Evolutionary conservation across 495 filamentous ascomycete genomes (phyloP).

Genomic region (Podospora pseudocomata): DNA sequence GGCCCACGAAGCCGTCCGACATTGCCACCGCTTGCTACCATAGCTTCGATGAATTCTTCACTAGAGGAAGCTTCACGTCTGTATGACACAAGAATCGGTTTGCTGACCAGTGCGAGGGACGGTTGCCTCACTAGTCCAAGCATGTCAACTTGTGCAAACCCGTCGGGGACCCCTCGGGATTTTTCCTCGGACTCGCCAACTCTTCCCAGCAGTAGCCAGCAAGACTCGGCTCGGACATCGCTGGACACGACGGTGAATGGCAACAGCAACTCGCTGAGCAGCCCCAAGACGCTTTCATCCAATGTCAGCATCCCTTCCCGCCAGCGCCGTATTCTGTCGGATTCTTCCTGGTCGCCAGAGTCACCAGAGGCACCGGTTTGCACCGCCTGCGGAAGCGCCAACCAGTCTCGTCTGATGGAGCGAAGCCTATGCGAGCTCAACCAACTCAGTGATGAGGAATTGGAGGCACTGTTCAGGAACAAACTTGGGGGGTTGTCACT

Average conservation of each 20-base stretch:
- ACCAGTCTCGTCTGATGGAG: constrained; percentile 1
- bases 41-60: neutral
- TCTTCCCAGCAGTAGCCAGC: neutral
- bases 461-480: neutral
- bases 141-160: neutral
- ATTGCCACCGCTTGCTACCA: neutral
- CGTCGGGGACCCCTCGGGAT: neutral
- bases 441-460: neutral
- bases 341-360: neutral
- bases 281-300: neutral
- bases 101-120: neutral
- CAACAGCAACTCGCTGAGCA: neutral
- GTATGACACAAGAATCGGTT: neutral
- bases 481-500: neutral
- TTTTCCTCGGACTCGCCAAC: neutral
- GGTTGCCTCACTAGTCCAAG: neutral
- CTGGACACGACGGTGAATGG: neutral
- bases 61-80: neutral
- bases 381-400: neutral
- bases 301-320: neutral
- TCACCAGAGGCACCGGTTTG: neutral
- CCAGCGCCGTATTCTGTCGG: neutral
- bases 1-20: neutral
- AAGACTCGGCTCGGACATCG: neutral
- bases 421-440: neutral